Evolutionary conservation across 768 basidiomycete species (phyloP).

Genomic region (Pleurotus tuber-regium): DNA sequence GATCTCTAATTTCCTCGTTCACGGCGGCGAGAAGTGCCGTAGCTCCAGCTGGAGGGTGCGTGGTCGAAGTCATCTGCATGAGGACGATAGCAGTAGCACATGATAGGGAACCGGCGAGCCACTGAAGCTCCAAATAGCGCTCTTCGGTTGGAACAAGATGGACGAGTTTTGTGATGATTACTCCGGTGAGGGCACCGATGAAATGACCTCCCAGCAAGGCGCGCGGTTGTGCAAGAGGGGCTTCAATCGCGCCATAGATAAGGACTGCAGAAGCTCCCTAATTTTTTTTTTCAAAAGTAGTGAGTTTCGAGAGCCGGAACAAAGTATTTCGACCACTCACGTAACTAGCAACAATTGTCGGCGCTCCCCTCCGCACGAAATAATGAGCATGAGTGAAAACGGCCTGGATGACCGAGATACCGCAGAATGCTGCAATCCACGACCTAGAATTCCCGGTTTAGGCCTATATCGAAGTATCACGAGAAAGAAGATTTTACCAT

Average conservation of each 20-base stretch:
- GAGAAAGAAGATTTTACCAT: slow-evolving; percentile 26
- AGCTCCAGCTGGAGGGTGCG: slow-evolving; percentile 56
- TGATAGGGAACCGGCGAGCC: slow-evolving; percentile 48
- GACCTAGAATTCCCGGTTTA: too few species aligned
- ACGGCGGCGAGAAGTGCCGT: slow-evolving; percentile 50
- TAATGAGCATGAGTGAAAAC: slow-evolving; percentile 46
- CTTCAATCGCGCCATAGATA: slow-evolving; percentile 50
- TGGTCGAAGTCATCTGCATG: slow-evolving; percentile 52
- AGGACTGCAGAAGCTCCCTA: slow-evolving; percentile 57
- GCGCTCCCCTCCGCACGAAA: slow-evolving; percentile 43
- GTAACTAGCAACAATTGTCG: slow-evolving; percentile 45
- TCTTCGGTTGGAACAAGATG: slow-evolving; percentile 39
- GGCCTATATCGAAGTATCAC: too few species aligned
- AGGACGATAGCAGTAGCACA: slow-evolving; percentile 40
- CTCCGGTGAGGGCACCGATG: slow-evolving; percentile 44
- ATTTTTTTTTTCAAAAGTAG: not conserved
- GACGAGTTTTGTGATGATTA: slow-evolving; percentile 52
- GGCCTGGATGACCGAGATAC: slow-evolving; percentile 47
- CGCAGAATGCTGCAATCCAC: slow-evolving; percentile 49
- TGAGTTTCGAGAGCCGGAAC: not conserved
- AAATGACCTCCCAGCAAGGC: slow-evolving; percentile 50
- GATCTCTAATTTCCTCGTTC: slow-evolving; percentile 34
- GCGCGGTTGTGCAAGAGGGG: slow-evolving; percentile 52
- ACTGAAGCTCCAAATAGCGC: slow-evolving; percentile 39
- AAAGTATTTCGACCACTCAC: slow-evolving; percentile 27